These are phyloP conservation scores for Eleusine indica DNA, from an alignment of 176 grass and related monocot species.

Conservation along the genomic window DNA sequence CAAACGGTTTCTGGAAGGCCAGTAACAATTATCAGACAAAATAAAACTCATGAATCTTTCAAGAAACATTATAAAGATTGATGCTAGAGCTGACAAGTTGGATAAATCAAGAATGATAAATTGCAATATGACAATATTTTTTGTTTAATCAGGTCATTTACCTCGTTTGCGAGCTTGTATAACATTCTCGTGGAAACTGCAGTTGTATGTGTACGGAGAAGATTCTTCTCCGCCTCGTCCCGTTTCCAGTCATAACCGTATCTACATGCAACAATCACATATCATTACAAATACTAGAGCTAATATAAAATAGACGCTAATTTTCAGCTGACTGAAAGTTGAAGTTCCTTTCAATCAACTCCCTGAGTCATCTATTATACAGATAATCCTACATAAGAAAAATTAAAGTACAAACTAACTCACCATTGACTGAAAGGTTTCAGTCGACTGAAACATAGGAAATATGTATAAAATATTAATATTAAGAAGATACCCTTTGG, in stretches of 20 bases:
- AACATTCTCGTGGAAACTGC: conserved; percentile 98
- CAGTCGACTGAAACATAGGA: no score
- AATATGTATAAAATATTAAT: background rate
- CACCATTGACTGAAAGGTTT: no score
- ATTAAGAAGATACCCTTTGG: conserved; percentile 70
- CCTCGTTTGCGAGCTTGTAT: conserved; percentile 89
- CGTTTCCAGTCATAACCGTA: conserved; percentile 99
- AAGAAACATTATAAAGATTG: conserved; percentile 25
- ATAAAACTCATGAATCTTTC: conserved; percentile 17
- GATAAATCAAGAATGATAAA: conserved; percentile 16
- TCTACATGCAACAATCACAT: conserved; percentile 46
- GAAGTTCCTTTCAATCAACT: no score
- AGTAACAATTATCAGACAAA: conserved; percentile 13
- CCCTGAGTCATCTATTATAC: no score
- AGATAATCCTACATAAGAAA: no score
- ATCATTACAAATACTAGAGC: conserved; percentile 30
- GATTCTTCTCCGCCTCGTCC: conserved; percentile 94
- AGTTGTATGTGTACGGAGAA: conserved; percentile 94
- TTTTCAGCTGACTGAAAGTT: no score
- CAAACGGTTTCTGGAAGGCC: conserved; percentile 68
- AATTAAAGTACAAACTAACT: no score
- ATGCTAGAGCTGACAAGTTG: conserved; percentile 4
- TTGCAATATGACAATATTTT: background rate
- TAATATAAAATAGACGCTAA: background rate
- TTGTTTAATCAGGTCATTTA: conserved; percentile 37